Base-by-base conservation (phyloP, 257 asterid species). In the Solanum phureja region DNA sequence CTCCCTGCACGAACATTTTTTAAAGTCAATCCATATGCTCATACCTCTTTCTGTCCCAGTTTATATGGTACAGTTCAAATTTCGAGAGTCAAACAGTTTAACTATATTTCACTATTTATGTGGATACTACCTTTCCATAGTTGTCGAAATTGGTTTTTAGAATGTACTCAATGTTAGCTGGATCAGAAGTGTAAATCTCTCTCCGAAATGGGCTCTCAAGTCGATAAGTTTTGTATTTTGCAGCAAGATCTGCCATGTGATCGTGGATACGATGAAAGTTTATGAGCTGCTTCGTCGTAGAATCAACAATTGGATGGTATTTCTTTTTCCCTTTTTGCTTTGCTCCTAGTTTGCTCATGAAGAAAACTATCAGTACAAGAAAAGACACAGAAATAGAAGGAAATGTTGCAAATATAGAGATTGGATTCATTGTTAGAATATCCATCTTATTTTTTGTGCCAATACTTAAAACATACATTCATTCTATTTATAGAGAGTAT, bases 131-230 rank as follows among this genome's bases (percentile, higher is more conserved):
- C 94, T 92, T 91, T 62, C 93, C 92, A 77, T 90, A 91, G 64
- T 92, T 92, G 42, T 88, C 90, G 62, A 92, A 92, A 81, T 91
- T 91, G 75, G 92, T 91, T 87, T 90, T 92, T 75, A 92, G 90
- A 52, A 92, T 44, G 82, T 91, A 84, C 84, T 92, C 92, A 34
- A 92, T 89, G 46, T 90, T 90, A 69, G 86, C 56, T 3, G 92
- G 94, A 77, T 92, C 92, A 11, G 90, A 92, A 82, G 93, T 92
- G 56, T 92, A 92, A 21, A 92, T 42, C 76, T 91, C 94, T 74
- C 87, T 86, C 24, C 90, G 66, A 90, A 86, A 46, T 38, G 84
- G 88, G 35, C 68, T 38, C 68, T 91, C 87, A 86, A 91, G 66
- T 83, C 94, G 89, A 38, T 77, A 91, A 74, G 93, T 92, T 37